Conservation (phyloP, 345 rosid species). For the Microcos paniculata region DNA sequence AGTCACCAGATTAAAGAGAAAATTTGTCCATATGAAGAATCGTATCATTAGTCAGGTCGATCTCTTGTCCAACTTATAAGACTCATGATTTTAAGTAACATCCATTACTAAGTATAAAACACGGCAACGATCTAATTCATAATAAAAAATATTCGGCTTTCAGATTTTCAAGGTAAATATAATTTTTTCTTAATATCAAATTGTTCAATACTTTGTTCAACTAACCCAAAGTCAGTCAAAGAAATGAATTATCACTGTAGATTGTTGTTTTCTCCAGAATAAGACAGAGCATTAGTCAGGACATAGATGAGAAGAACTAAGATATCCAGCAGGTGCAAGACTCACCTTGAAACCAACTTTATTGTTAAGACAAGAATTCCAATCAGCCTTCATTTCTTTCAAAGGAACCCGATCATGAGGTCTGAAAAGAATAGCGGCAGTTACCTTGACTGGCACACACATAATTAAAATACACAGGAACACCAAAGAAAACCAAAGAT, state of each 20-base stretch:
- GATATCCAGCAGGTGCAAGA: constrained; percentile 6
- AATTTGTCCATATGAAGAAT: not conserved
- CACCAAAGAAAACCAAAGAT: not conserved
- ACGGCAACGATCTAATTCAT: not conserved
- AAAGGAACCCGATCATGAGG: constrained; percentile 96
- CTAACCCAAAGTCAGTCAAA: not conserved
- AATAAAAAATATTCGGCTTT: not conserved
- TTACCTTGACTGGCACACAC: not conserved
- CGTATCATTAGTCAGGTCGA: not conserved
- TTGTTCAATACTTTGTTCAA: not conserved
- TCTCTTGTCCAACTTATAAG: not conserved
- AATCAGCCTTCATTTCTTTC: constrained; percentile 96
- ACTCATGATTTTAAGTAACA: not conserved
- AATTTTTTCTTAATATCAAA: not conserved
- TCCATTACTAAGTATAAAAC: not conserved
- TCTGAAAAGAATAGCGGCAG: constrained; percentile 40
- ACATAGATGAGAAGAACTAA: constrained; percentile 3
- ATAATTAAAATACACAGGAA: not conserved
- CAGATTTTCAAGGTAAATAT: not conserved
- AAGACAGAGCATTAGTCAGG: not conserved
- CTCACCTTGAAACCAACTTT: constrained; percentile 94
- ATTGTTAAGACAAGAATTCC: constrained; percentile 91
- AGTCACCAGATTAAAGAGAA: not conserved
- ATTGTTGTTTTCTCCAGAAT: not conserved
- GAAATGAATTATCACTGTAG: not conserved